Base-by-base conservation (phyloP, 495 filamentous ascomycete genomes). In the Xylaria cubensis region DNA sequence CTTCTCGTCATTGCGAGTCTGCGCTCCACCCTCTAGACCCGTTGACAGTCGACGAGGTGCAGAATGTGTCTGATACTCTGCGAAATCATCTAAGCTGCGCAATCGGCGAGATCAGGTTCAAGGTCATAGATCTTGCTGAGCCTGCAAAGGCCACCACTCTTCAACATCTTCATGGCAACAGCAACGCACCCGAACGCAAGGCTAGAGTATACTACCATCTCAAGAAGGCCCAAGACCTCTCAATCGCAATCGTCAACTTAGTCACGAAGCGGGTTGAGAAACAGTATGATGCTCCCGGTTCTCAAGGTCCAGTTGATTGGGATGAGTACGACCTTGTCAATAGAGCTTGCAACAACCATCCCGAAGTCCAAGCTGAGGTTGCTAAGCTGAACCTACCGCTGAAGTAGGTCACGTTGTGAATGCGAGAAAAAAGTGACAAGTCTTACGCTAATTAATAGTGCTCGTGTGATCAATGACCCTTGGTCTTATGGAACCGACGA, bases 401-500 rank as follows among this genome's bases (percentile, higher is more conserved):
- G 5, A 58, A 58, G 53, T 58, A 58, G 32, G 24, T 15, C 2
- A 17, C 26, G 12, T 34, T 15, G 9, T 58, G 4, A 32, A 58
- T 29, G 7, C 10, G 9, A 58, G 1, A 19, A 17, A 58, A 32
- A 13, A 0, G 3, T 17, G 15, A 6, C 3, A 15, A 3, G 29
- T 55, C 53, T 58, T 12, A 58, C 53, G 32, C 2, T 19, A 3
- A 58, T 26, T 32, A 29, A 29, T 29, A 58, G 53, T 58, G 53
- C 53, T 58, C 53, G 53, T 15, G 24, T 58, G 3, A 10, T 58
- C 9, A 58, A 58, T 58, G 53, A 58, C 53, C 53, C 53, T 32
- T 58, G 53, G 53, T 26, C 53, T 0, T 58, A 29, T 32, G 53
- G 53, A 19, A 72, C 70, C 32, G 70, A 72, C 32, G 46, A 61